Conservation (phyloP, 768 basidiomycete species). For the Albatrellus ellisii region DNA sequence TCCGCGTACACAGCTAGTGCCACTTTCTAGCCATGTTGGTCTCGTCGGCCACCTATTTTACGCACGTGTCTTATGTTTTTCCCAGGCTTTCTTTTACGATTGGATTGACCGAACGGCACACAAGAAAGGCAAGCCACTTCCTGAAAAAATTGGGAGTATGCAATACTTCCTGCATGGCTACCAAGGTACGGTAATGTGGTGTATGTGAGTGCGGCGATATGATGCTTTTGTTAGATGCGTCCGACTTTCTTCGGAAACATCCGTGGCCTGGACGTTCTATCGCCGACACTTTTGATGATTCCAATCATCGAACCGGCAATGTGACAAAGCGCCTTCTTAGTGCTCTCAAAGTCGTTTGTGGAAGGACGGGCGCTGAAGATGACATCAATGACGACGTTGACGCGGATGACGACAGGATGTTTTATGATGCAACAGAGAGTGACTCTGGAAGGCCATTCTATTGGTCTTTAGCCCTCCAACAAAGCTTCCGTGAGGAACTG, state of each 20-base stretch:
- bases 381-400: conserved; percentile 50
- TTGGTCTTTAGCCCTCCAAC: conserved; percentile 70
- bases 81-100: conserved; percentile 77
- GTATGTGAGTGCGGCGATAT: background rate
- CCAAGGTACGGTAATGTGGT: conserved; percentile 33
- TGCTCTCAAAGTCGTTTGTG: conserved; percentile 72
- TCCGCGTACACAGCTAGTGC: conserved; percentile 74
- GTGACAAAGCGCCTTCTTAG: conserved; percentile 54
- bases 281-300: conserved; percentile 77
- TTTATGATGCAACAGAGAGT: conserved; percentile 56
- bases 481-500: conserved; percentile 76
- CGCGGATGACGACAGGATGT: conserved; percentile 57
- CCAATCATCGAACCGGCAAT: conserved; percentile 59
- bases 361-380: conserved; percentile 66
- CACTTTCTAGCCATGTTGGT: conserved; percentile 56
- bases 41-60: background rate
- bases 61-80: background rate
- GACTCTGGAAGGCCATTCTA: conserved; percentile 55
- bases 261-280: conserved; percentile 84
- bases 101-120: conserved; percentile 75
- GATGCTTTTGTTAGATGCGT: conserved; percentile 45
- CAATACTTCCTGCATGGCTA: conserved; percentile 82
- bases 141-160: conserved; percentile 85
- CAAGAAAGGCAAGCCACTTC: conserved; percentile 74
- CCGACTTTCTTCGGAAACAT: conserved; percentile 73